phyloP scores from a whole-genome alignment of 2,329 filamentous ascomycete genomes.

The Diaporthe humulicola region DNA sequence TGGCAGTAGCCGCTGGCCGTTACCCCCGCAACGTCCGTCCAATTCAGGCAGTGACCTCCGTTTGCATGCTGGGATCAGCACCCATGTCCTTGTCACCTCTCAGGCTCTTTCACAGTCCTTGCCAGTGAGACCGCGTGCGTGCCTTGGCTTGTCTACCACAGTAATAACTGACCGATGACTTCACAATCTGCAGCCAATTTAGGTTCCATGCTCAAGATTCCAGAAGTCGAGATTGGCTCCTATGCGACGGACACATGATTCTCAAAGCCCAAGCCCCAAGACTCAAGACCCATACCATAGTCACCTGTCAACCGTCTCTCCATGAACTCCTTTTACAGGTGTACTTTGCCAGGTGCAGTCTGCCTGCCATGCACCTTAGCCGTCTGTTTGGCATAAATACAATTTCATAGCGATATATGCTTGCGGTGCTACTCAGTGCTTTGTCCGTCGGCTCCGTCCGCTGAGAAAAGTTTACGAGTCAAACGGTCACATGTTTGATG shows the following conservation, averaged over 20 bases:
- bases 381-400: no score
- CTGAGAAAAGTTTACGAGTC: background rate
- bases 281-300: background rate
- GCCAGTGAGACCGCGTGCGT: background rate
- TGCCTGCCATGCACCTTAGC: background rate
- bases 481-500: background rate
- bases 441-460: background rate
- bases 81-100: slow-evolving; percentile 19
- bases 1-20: slow-evolving; percentile 21
- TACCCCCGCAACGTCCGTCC: slow-evolving; percentile 40
- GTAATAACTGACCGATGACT: slow-evolving; percentile 14
- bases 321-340: background rate
- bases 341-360: background rate
- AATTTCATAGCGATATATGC: no score
- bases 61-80: slow-evolving; percentile 14
- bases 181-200: slow-evolving; percentile 31
- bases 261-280: background rate
- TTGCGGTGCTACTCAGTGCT: background rate
- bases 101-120: slow-evolving; percentile 9
- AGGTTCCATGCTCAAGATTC: background rate
- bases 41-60: slow-evolving; percentile 26
- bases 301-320: background rate
- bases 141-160: background rate
- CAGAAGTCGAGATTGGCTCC: background rate
- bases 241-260: background rate